Percentiles rank a stretch among this genome's conserved stretches.
Conservation (phyloP, 371 early-diverging fungal genomes). For the Syncephalis plumigaleata region DNA sequence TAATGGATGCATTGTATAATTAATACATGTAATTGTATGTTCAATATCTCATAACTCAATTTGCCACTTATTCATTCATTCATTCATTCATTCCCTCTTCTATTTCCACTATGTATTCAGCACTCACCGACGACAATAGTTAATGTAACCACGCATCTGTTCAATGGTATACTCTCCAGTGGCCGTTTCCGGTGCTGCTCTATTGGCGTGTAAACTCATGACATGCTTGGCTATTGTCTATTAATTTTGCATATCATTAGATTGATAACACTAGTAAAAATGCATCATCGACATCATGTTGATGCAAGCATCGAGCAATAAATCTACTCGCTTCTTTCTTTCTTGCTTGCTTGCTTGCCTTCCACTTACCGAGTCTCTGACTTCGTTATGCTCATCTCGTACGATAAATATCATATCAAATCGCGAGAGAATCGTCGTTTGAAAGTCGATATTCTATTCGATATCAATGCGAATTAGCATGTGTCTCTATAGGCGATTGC, state of each 20-base stretch:
- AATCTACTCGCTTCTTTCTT: no score
- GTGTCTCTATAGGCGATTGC: no score
- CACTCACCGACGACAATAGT: constrained; percentile 77
- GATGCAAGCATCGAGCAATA: constrained; percentile 5
- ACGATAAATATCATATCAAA: constrained; percentile 97
- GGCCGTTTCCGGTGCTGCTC: constrained; percentile 33
- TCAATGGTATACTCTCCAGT: constrained; percentile 74
- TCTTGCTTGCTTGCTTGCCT: no score
- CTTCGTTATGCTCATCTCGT: constrained; percentile 77
- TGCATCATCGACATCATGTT: no score
- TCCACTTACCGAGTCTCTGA: constrained; percentile 49
- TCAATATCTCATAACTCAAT: no score
- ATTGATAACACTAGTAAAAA: constrained; percentile 7
- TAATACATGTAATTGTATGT: no score
- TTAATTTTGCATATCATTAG: constrained; percentile 1
- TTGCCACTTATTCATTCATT: background rate
- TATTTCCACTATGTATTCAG: background rate
- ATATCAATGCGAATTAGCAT: no score
- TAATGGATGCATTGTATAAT: no score
- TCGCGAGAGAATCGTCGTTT: constrained; percentile 94
- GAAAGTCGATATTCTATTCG: constrained; percentile 96
- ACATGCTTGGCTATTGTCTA: constrained; percentile 87
- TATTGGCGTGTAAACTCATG: constrained; percentile 76
- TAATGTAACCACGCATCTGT: constrained; percentile 86
- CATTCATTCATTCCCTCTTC: no score